phyloP scores from a whole-genome alignment of 2,329 filamentous ascomycete genomes.

The Sodiomyces alkalinus region DNA sequence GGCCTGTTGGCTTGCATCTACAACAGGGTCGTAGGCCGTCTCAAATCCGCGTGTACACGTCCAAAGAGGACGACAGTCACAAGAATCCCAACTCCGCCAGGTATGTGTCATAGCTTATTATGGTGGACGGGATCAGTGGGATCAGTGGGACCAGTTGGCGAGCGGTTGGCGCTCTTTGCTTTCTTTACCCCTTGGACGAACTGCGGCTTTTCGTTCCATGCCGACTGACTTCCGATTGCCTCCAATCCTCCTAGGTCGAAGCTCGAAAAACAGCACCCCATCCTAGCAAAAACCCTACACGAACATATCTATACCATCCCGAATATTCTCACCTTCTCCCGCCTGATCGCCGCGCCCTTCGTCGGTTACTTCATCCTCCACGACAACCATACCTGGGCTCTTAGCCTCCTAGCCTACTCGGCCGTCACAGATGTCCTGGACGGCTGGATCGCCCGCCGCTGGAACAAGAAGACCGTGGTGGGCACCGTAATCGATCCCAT shows the following conservation, averaged over 20 bases:
- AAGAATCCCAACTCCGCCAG: no score
- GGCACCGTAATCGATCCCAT: conserved; percentile 91
- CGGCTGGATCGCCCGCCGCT: conserved; percentile 81
- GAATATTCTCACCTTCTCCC: conserved; percentile 79
- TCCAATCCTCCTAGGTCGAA: no score
- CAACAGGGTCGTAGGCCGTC: no score
- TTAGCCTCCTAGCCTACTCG: conserved; percentile 82
- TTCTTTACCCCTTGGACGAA: not conserved
- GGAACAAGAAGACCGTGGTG: conserved; percentile 82
- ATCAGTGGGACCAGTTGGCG: no score
- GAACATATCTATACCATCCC: conserved; percentile 98
- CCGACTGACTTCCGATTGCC: no score
- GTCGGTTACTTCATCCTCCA: conserved; percentile 83
- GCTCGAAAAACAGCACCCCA: no score
- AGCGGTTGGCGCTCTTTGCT: not conserved
- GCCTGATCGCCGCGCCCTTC: conserved; percentile 66
- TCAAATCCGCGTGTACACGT: no score
- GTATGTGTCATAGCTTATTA: no score
- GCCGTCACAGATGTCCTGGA: conserved; percentile 85
- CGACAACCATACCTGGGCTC: conserved; percentile 62
- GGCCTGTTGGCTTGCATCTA: no score
- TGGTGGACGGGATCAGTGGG: no score
- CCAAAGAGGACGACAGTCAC: no score
- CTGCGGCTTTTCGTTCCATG: no score
- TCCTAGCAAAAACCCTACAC: conserved; percentile 23